These are phyloP conservation scores for Globisporangium yorkense DNA, from an alignment of 352 stramenopile genomes.

Conservation along the genomic window DNA sequence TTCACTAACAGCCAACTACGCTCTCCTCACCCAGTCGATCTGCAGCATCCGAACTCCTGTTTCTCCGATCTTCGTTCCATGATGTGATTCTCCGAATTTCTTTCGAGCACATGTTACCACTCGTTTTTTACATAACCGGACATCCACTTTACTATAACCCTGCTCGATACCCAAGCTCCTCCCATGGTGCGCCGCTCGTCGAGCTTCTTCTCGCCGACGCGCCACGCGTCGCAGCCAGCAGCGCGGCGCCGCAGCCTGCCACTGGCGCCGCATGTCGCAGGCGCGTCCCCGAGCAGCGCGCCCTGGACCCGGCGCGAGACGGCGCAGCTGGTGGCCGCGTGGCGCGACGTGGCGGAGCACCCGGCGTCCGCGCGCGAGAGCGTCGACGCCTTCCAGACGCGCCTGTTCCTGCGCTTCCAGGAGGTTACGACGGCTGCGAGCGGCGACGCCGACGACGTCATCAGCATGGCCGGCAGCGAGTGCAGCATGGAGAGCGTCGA, in stretches of 20 bases:
- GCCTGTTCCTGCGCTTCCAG: slow-evolving; percentile 11
- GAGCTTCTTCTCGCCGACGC: slow-evolving; percentile 9
- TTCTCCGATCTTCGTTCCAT: too few species aligned
- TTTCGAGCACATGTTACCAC: too few species aligned
- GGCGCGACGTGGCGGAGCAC: slow-evolving; percentile 10
- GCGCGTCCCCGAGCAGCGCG: slow-evolving; percentile 4
- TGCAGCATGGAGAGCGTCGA: slow-evolving; percentile 10
- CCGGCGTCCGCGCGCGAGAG: slow-evolving; percentile 4
- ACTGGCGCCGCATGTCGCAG: background rate
- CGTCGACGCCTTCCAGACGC: slow-evolving; percentile 14
- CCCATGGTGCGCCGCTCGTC: background rate
- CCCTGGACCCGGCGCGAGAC: slow-evolving; percentile 8
- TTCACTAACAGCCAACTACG: too few species aligned
- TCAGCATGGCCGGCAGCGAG: slow-evolving; percentile 8
- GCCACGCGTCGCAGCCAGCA: background rate
- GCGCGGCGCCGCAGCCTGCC: slow-evolving; percentile 5
- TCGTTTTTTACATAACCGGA: too few species aligned
- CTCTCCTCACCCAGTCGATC: too few species aligned
- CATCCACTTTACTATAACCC: too few species aligned
- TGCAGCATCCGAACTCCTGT: too few species aligned
- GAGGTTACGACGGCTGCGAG: slow-evolving; percentile 1
- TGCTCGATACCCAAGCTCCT: too few species aligned
- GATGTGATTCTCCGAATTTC: too few species aligned
- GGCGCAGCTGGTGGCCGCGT: slow-evolving; percentile 8
- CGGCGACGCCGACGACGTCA: background rate